Evolutionary conservation across 306 rosid genomes (phyloP).

Genomic region (Gynostemma pentaphyllum): DNA sequence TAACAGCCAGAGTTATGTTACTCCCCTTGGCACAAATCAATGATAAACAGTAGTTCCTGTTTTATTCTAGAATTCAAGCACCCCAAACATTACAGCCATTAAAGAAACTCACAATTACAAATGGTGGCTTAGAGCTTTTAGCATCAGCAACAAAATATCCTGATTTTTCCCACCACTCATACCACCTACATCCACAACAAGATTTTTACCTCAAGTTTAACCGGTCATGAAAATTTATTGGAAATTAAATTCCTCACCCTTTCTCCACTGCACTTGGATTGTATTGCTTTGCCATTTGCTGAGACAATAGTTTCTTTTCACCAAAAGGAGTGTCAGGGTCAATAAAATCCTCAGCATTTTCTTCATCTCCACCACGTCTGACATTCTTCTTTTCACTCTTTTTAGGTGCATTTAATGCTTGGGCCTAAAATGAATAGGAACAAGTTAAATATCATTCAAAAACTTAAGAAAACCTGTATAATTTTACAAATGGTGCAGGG

Average conservation of each 20-base stretch:
- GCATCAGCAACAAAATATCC: conserved; percentile 67
- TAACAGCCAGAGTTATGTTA: too few relatives aligned
- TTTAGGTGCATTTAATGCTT: conserved; percentile 43
- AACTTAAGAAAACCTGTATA: neutral
- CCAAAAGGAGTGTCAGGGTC: conserved; percentile 77
- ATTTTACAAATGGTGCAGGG: conserved; percentile 2
- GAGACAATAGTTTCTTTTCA: conserved; percentile 58
- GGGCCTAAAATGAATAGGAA: conserved; percentile 31
- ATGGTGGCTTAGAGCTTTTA: conserved; percentile 70
- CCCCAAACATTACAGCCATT: conserved; percentile 9
- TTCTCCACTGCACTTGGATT: conserved; percentile 70
- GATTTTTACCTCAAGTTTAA: conserved; percentile 2
- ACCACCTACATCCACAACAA: conserved; percentile 61
- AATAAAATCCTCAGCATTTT: conserved; percentile 53
- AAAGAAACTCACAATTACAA: conserved; percentile 63
- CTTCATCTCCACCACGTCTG: conserved; percentile 56
- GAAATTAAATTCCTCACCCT: conserved; percentile 39
- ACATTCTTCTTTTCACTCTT: conserved; percentile 68
- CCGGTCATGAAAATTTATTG: neutral
- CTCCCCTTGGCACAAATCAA: too few relatives aligned
- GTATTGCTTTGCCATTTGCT: conserved; percentile 71
- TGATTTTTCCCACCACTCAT: conserved; percentile 89
- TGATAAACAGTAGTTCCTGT: too few relatives aligned
- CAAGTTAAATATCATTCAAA: neutral
- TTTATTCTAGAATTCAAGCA: neutral